phyloP scores from a whole-genome alignment of 1,284 basidiomycete species.

The Naganishia liquefaciens region DNA sequence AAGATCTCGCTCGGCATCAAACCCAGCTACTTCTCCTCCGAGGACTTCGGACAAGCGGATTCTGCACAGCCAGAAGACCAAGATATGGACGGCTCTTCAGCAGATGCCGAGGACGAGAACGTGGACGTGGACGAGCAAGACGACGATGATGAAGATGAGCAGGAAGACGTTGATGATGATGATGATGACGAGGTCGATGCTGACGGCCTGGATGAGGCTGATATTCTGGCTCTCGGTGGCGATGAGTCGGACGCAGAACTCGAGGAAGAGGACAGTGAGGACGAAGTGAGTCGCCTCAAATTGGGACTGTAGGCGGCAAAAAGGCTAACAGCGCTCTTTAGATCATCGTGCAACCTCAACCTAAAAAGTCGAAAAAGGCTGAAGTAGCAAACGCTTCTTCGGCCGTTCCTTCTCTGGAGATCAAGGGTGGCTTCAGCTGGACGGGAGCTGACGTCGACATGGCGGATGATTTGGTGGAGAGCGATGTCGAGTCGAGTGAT shows the following conservation, averaged over 20 bases:
- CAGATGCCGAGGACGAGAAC: slow-evolving; percentile 45
- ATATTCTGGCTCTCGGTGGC: slow-evolving; percentile 33
- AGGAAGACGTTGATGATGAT: slow-evolving; percentile 47
- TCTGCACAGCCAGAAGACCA: slow-evolving; percentile 50
- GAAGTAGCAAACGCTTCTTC: slow-evolving; percentile 37
- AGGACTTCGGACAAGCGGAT: slow-evolving; percentile 49
- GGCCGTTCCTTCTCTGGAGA: slow-evolving; percentile 47
- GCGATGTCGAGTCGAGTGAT: slow-evolving; percentile 60
- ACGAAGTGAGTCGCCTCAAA: slow-evolving; percentile 37
- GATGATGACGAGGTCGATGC: slow-evolving; percentile 44
- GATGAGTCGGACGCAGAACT: slow-evolving; percentile 35
- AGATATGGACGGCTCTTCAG: slow-evolving; percentile 35
- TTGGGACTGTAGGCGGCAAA: slow-evolving; percentile 19
- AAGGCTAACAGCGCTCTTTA: slow-evolving; percentile 12
- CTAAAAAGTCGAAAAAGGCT: slow-evolving; percentile 40
- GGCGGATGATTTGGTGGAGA: slow-evolving; percentile 37
- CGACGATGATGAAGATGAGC: slow-evolving; percentile 38
- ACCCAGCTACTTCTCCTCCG: slow-evolving; percentile 72
- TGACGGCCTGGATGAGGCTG: slow-evolving; percentile 36
- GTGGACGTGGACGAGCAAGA: slow-evolving; percentile 37
- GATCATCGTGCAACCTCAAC: slow-evolving; percentile 32
- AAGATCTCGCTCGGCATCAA: slow-evolving; percentile 87
- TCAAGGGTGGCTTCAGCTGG: slow-evolving; percentile 60
- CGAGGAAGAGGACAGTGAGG: slow-evolving; percentile 34
- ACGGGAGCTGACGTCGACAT: slow-evolving; percentile 46